Evolutionary conservation across 805 yeast genomes (phyloP).

Genomic region (Metschnikowia sp.): DNA sequence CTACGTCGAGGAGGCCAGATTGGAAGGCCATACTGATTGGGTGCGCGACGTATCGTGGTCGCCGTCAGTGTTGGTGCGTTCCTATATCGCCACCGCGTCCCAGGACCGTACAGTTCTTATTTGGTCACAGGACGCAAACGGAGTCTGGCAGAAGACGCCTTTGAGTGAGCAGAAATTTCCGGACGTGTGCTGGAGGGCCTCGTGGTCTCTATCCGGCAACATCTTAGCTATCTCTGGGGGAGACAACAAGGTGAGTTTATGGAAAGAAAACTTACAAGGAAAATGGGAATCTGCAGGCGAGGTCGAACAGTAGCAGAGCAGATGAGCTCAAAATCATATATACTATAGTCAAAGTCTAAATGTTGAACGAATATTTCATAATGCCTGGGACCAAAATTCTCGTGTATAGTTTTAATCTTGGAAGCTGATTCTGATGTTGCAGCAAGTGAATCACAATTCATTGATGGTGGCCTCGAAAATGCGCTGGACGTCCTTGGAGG

Average conservation of each 20-base stretch:
- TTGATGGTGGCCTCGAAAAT: slow-evolving; percentile 63
- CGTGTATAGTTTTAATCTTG: no score
- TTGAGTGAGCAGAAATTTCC: slow-evolving; percentile 82
- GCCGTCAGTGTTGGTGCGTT: slow-evolving; percentile 79
- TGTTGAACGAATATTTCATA: no score
- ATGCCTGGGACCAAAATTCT: no score
- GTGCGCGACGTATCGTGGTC: slow-evolving; percentile 99
- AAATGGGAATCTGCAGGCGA: slow-evolving; percentile 98
- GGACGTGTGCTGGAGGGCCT: slow-evolving; percentile 97
- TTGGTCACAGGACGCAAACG: slow-evolving; percentile 81
- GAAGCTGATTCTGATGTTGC: no score
- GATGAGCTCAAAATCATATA: neutral
- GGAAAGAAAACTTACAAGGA: slow-evolving; percentile 93
- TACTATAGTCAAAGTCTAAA: neutral
- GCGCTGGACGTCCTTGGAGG: slow-evolving; percentile 75
- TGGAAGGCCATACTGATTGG: slow-evolving; percentile 96
- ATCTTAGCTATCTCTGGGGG: slow-evolving; percentile 94
- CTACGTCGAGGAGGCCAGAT: slow-evolving; percentile 68
- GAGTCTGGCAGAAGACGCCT: slow-evolving; percentile 76
- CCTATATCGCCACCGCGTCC: slow-evolving; percentile 93
- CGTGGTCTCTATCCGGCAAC: slow-evolving; percentile 96
- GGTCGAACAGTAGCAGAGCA: slow-evolving; percentile 62
- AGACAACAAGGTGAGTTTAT: slow-evolving; percentile 89
- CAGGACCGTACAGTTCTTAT: slow-evolving; percentile 93
- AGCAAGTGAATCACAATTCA: slow-evolving; percentile 25